Evolutionary conservation across 345 rosid genomes (phyloP), one percentile per base, ranked within the genome.

Genomic region (Stellera chamaejasme): DNA sequence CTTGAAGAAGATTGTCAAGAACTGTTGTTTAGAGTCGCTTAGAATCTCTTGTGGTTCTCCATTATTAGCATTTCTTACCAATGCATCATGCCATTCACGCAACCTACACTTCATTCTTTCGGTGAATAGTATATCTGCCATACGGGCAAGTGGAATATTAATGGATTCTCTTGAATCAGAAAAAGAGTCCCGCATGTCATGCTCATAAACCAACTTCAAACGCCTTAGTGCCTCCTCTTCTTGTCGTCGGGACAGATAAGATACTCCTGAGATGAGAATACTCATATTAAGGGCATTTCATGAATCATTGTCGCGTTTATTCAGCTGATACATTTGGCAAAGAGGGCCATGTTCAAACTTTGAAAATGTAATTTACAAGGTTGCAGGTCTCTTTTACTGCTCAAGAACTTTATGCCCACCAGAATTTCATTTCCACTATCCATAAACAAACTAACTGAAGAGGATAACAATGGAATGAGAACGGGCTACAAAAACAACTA

Each of bases 231-330:
- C 82, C 25, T 77, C 80, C 48, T 66, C 75, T 64, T 88, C 98
- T 77, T 77, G 88, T 56, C 72, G 74, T 83, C 88, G 82, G 79
- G 98, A 92, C 75, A 92, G 74, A 82, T 91, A 91, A 75, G 95
- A 83, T 75, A 91, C 61, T 57, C 98, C 96, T 85, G 95, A 58
- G 71, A 85, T 81, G 75, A 61, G 61, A 82, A 77, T 72, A 54
- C 72, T 57, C 69, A 56, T 48, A 59, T 19, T 49, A 55, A 63
- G 46, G 12, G 54, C 49, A 54, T 39, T 19, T 26, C 36, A 25
- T 43, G 27, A 42, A 48, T 48, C 51, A 14, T 7, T 48, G 49
- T 10, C 49, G 10, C 16, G 14, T 46, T 46, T 13, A 50, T 19
- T 50, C 10, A 2, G 27, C 46, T 36, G 15, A 48, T 11, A 6